Evolutionary conservation across 495 filamentous ascomycete genomes (phyloP).

Genomic region (Xylaria longipes): DNA sequence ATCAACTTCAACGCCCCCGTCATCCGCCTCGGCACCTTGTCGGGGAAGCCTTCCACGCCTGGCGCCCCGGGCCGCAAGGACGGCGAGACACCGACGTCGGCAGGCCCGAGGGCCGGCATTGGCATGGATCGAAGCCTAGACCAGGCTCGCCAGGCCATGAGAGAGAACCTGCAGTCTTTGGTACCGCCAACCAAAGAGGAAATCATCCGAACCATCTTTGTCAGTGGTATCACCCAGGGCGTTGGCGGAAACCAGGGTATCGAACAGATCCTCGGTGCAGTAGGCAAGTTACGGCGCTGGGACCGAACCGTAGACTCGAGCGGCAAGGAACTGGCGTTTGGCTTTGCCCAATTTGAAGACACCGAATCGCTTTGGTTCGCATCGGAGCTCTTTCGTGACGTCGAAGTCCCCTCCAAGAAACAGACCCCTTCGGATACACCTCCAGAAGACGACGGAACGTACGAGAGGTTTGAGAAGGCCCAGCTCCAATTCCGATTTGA

Average conservation of each 20-base stretch:
- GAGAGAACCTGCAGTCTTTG: constrained; percentile 78
- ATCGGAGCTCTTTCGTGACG: constrained; percentile 82
- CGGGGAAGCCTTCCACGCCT: constrained; percentile 67
- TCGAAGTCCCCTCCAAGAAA: constrained; percentile 84
- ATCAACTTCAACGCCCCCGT: constrained; percentile 98
- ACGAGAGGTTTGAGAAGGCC: constrained; percentile 69
- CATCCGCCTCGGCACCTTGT: constrained; percentile 82
- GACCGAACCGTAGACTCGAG: constrained; percentile 64
- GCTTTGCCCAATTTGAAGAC: constrained; percentile 97
- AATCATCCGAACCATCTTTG: constrained; percentile 86
- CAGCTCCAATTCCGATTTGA: constrained; percentile 81
- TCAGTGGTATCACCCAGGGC: constrained; percentile 84
- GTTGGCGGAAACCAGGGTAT: constrained; percentile 79
- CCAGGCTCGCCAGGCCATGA: constrained; percentile 68
- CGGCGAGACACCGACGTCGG: constrained; percentile 47
- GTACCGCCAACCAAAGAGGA: constrained; percentile 90
- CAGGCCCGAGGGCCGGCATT: constrained; percentile 68
- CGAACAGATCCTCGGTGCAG: constrained; percentile 78
- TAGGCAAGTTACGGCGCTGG: constrained; percentile 84
- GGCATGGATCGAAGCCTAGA: constrained; percentile 70
- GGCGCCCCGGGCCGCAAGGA: constrained; percentile 49
- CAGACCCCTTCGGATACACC: constrained; percentile 58
- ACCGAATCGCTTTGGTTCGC: constrained; percentile 85
- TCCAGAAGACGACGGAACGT: constrained; percentile 53
- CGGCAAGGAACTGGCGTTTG: constrained; percentile 81